Percentiles rank a stretch among this genome's conserved stretches.
Conservation (phyloP, 73 alveolate genomes). For the Paramecium sonneborni region DNA sequence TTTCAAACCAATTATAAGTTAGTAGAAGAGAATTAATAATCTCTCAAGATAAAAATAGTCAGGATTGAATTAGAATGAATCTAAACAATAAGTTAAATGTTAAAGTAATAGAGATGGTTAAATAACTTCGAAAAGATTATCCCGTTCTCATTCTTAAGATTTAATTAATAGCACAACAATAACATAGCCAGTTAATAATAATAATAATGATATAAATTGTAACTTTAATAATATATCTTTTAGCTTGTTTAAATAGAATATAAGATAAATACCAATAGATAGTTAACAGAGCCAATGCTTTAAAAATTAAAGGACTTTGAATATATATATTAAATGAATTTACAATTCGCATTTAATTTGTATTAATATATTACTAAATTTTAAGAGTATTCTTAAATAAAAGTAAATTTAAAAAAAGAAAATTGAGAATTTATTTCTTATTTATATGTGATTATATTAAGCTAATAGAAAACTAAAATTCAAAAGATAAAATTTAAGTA, state of each 20-base stretch:
- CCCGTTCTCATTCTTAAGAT: constrained; percentile 3
- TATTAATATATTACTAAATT: too few relatives aligned
- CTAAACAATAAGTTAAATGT: neutral
- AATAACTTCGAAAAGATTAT: neutral
- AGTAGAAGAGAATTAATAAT: neutral
- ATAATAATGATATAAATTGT: neutral
- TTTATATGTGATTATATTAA: too few relatives aligned
- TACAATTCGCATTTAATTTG: too few relatives aligned
- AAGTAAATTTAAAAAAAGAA: too few relatives aligned
- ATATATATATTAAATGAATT: neutral
- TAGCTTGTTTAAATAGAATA: neutral
- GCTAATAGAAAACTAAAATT: too few relatives aligned
- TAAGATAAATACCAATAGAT: neutral
- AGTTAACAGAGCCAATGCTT: neutral
- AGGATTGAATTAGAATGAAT: neutral
- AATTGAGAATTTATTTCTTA: too few relatives aligned
- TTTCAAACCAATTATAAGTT: neutral
- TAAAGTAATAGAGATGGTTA: neutral
- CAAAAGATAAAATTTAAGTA: too few relatives aligned
- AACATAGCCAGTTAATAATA: neutral
- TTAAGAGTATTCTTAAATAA: too few relatives aligned
- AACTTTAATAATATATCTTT: neutral
- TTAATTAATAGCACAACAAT: neutral
- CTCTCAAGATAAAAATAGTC: neutral
- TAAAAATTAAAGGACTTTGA: constrained; percentile 4